Conservation (phyloP, 2,329 filamentous ascomycete genomes). For the Lasiodiplodia sp. region DNA sequence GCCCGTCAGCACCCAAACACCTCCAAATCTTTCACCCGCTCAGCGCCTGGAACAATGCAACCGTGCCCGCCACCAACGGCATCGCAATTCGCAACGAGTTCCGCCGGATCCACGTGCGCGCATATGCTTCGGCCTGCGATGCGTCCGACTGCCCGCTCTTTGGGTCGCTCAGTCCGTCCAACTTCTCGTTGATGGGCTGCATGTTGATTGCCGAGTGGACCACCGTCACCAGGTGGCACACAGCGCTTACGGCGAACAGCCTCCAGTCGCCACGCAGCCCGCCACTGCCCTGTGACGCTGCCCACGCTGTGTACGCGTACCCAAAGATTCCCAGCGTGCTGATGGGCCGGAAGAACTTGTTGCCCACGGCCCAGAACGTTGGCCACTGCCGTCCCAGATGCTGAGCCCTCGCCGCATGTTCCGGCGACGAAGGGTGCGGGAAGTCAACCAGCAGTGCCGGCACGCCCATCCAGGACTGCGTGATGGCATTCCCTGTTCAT, state of each 20-base stretch:
- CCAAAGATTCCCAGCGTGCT: slow-evolving; percentile 57
- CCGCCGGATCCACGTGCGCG: slow-evolving; percentile 46
- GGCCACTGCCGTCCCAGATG: slow-evolving; percentile 60
- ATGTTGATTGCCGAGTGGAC: slow-evolving; percentile 60
- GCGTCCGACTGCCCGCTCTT: slow-evolving; percentile 42
- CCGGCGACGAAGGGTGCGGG: slow-evolving; percentile 49
- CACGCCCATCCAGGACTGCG: slow-evolving; percentile 61
- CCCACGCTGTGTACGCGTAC: slow-evolving; percentile 55
- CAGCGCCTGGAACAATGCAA: slow-evolving; percentile 42
- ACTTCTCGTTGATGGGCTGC: slow-evolving; percentile 59
- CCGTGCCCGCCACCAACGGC: slow-evolving; percentile 42
- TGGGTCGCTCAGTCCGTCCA: slow-evolving; percentile 52
- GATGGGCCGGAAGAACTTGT: slow-evolving; percentile 61
- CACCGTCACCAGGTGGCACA: slow-evolving; percentile 56
- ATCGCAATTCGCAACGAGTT: slow-evolving; percentile 47
- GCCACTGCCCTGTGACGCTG: slow-evolving; percentile 39
- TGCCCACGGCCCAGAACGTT: slow-evolving; percentile 59
- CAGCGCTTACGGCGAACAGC: slow-evolving; percentile 52
- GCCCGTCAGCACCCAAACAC: slow-evolving; percentile 16
- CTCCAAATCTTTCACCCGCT: slow-evolving; percentile 1
- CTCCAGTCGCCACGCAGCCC: slow-evolving; percentile 52
- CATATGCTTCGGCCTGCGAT: slow-evolving; percentile 42
- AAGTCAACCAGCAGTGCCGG: slow-evolving; percentile 58
- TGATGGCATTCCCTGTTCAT: slow-evolving; percentile 58
- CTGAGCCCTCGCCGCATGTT: slow-evolving; percentile 52